These are phyloP conservation scores for Neopestalotiopsis sp. DNA, from an alignment of 2,329 filamentous ascomycete species.

Conservation along the genomic window DNA sequence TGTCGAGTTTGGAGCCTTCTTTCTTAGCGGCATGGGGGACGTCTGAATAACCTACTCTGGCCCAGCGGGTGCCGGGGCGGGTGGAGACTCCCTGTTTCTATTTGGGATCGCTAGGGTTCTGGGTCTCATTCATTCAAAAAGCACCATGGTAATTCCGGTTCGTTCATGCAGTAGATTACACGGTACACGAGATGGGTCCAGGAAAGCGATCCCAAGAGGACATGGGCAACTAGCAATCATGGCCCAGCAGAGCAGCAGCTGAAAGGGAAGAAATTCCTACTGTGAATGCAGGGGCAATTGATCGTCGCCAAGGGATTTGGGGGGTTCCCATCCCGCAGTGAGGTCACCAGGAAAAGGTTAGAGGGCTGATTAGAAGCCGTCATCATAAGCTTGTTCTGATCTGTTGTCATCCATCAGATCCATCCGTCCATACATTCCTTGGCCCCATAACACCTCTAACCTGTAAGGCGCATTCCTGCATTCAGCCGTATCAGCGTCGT, in stretches of 20 bases:
- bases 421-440: not conserved
- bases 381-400: slow-evolving; percentile 2
- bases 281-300: slow-evolving; percentile 5
- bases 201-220: not conserved
- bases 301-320: slow-evolving; percentile 14
- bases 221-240: slow-evolving; percentile 3
- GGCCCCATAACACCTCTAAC: not conserved
- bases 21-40: not conserved
- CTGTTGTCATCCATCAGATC: not conserved
- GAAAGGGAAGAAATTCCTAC: not conserved
- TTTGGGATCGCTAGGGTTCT: not conserved
- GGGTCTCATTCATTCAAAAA: not conserved
- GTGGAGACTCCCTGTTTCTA: not conserved
- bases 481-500: too few species aligned
- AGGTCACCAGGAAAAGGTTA: too few species aligned
- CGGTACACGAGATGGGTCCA: not conserved
- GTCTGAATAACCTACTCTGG: slow-evolving; percentile 13
- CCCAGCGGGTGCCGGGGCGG: not conserved
- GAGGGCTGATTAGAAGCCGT: not conserved
- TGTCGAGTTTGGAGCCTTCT: not conserved
- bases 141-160: slow-evolving; percentile 4
- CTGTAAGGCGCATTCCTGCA: too few species aligned
- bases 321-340: not conserved
- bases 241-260: not conserved
- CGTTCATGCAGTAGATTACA: slow-evolving; percentile 7